These are phyloP conservation scores for Aspergillus quadricinctus DNA, from an alignment of 2,329 filamentous ascomycete genomes.

Conservation along the genomic window DNA sequence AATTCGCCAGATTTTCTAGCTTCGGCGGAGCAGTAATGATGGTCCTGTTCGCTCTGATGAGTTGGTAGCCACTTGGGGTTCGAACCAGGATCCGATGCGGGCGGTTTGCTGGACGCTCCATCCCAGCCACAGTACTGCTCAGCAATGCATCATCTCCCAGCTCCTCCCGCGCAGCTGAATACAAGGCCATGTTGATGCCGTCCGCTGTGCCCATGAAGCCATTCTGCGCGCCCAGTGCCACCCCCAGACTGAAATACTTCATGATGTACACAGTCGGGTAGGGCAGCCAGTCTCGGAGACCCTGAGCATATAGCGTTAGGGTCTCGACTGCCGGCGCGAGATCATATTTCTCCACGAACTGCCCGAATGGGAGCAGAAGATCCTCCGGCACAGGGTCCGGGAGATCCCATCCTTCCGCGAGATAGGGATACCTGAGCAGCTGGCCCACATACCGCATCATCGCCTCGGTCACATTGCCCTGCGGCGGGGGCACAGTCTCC, in stretches of 20 bases:
- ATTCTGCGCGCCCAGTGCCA: slow-evolving; percentile 1
- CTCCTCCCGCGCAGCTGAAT: background rate
- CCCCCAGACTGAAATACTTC: slow-evolving; percentile 6
- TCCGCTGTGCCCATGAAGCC: background rate
- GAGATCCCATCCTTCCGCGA: slow-evolving; percentile 5
- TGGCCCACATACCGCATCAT: slow-evolving; percentile 12
- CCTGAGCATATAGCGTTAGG: slow-evolving; percentile 1
- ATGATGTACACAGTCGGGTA: slow-evolving; percentile 5
- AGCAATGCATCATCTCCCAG: slow-evolving; percentile 34
- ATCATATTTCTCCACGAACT: slow-evolving; percentile 14
- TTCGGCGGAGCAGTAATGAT: slow-evolving; percentile 37
- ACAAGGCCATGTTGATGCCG: background rate
- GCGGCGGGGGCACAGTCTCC: slow-evolving; percentile 7
- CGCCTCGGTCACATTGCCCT: slow-evolving; percentile 7
- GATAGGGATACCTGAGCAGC: slow-evolving; percentile 12
- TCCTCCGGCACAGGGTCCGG: slow-evolving; percentile 15
- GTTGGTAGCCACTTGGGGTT: slow-evolving; percentile 19
- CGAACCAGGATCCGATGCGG: slow-evolving; percentile 23
- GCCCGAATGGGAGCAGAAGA: slow-evolving; percentile 10
- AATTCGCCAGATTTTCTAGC: slow-evolving; percentile 24
- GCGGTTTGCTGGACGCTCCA: slow-evolving; percentile 26
- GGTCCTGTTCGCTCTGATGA: slow-evolving; percentile 33
- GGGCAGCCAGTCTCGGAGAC: background rate
- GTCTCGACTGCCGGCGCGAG: slow-evolving; percentile 5
- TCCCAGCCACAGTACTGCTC: slow-evolving; percentile 30